Evolutionary conservation across 352 stramenopile species (phyloP), one percentile per base, ranked within the genome.

Genomic region (Phytophthora brassicae): DNA sequence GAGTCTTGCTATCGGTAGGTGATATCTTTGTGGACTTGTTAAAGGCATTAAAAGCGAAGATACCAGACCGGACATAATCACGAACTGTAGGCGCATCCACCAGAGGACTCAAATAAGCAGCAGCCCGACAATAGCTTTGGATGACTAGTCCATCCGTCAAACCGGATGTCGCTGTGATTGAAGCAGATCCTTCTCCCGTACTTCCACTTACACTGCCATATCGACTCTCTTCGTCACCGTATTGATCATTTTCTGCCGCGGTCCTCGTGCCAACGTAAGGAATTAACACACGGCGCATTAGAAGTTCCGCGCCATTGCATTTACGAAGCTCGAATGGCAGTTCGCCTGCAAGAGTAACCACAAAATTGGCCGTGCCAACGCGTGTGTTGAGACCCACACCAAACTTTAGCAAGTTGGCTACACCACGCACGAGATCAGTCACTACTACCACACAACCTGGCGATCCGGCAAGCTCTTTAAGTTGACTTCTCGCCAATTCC

Each of bases 341-440:
- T 20, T 94, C 83, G 0, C 68, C 70, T 9, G 84, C 79, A 0
- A 94, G 64, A 3, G 79, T 82, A n/a, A 76, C 79, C 16, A 84
- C 76, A 61, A 92, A 94, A 60, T 90, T 94, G 24, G 85, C 85
- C 16, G 81, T 79, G 4, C 85, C 85, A 16, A 92, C 85, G 16
- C 82, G 83, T 4, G 85, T 94, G 52, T 94, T 94, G 24, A 94
- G 77, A 11, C 85, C 85, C 0, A 94, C 85, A 9, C 85, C 85
- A 45, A 89, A 90, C 54, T 86, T 82, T 14, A 94, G 66, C 43
- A 90, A 53, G 31, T 75, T 86, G 9, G 57, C 49, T 0, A 90
- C 56, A 13, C 85, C 83, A 20, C 70, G 64, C 24, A 69, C 60
- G 9, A 94, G 64, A 12, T 89, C 70, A 14, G 70, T 56, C 6